Conservation (phyloP, 305 asterid species). For the Fraxinus paxiana region DNA sequence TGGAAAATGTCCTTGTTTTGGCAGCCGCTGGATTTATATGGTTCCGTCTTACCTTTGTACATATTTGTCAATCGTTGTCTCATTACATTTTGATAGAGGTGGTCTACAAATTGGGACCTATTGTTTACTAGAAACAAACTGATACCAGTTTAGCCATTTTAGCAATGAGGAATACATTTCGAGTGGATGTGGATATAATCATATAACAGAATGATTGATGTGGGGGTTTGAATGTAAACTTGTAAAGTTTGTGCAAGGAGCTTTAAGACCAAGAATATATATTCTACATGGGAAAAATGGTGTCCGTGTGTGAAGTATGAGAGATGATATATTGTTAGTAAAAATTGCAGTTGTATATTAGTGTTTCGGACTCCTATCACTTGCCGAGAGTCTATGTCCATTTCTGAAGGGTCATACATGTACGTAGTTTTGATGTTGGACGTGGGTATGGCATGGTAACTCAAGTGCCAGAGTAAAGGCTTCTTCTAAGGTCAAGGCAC, state of each 20-base stretch:
- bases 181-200: not conserved
- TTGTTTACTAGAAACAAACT: not conserved
- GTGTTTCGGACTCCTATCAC: not conserved
- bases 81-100: not conserved
- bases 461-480: not conserved
- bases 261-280: not conserved
- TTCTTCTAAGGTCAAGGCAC: not conserved
- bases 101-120: not conserved
- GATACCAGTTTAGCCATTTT: not conserved
- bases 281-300: not conserved
- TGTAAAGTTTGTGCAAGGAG: not conserved
- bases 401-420: not conserved
- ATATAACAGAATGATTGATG: not conserved
- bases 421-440: not conserved
- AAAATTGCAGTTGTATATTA: not conserved
- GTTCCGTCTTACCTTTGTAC: not conserved
- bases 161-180: not conserved
- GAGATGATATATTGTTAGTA: not conserved
- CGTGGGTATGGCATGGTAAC: not conserved
- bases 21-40: slow-evolving; percentile 16
- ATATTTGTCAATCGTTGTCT: not conserved
- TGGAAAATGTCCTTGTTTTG: slow-evolving; percentile 14
- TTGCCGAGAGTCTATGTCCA: not conserved
- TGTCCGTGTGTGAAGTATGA: not conserved
- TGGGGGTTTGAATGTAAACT: not conserved